Evolutionary conservation across 192 early-diverging fungal genomes (phyloP).

Genomic region (Linnemannia schmuckeri): DNA sequence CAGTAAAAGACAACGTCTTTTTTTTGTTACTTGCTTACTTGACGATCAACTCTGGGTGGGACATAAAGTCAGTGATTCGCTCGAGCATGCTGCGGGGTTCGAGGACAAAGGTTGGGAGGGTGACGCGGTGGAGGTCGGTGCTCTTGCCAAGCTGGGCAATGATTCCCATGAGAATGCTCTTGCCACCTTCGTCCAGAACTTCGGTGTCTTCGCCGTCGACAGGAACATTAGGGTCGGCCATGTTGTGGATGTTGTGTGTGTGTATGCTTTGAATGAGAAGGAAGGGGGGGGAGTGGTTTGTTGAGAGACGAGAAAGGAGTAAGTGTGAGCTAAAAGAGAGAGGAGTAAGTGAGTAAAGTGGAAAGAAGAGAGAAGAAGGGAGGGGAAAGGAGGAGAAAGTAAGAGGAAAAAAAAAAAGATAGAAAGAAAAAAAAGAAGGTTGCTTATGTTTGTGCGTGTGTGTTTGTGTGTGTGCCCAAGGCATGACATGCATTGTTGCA

Average conservation of each 20-base stretch:
- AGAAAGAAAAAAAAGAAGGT: background rate
- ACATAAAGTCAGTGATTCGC: constrained; percentile 96
- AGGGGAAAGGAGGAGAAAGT: background rate
- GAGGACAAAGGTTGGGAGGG: constrained; percentile 96
- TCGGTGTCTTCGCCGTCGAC: constrained; percentile 71
- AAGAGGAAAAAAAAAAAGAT: constrained; percentile 7
- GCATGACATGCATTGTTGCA: background rate
- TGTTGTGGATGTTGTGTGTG: background rate
- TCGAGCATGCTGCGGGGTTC: constrained; percentile 95
- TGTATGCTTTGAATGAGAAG: background rate
- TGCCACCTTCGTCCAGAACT: constrained; percentile 84
- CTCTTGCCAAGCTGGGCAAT: constrained; percentile 90
- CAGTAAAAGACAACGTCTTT: background rate
- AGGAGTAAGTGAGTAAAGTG: background rate
- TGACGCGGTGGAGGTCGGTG: constrained; percentile 92
- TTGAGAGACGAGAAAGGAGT: background rate
- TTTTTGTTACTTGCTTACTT: constrained; percentile 61
- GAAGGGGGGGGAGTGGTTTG: no score
- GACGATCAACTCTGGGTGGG: constrained; percentile 85
- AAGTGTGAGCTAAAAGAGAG: background rate
- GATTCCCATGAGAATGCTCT: constrained; percentile 88
- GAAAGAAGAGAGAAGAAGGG: background rate
- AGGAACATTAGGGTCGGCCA: constrained; percentile 19
- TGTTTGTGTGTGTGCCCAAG: background rate
- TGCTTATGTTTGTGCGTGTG: background rate